Evolutionary conservation across 441 rosid genomes (phyloP), one percentile per base, ranked within the genome.

Genomic region (Arabidopsis lyrata): DNA sequence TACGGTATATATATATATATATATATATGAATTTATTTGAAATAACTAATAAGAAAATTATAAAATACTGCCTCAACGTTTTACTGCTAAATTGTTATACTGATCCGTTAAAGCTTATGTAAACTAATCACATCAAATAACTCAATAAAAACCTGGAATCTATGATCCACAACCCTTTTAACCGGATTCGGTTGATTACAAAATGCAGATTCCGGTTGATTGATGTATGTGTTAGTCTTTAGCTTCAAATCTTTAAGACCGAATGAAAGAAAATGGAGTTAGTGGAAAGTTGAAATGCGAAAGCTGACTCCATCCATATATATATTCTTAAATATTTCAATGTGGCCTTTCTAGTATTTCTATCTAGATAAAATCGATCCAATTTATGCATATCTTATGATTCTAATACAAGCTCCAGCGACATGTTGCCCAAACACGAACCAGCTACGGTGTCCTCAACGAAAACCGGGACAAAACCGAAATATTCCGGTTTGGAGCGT

Each of bases 241-340:
- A 53, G 27, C 35, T 15, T 31, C 39, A 56, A 60, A 60, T 18
- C 35, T 39, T 61, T 27, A 39, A 22, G 41, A 61, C 18, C 50
- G 14, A 22, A 2, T 41, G 65, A 60, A 54, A 56, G 47, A 18
- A 45, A 57, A 44, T 45, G 63, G 55, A 56, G 64, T 68, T 55
- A 63, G 63, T 68, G 54, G 44, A 56, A 56, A 44, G 54, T 56
- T 68, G 39, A 68, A 41, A 41, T 16, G 8, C 6, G 62, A 56
- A 42, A 42, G 73, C 64, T 18, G 61, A 42, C 31, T 56, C 54
- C 12, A 12, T 41, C 31, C 38, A 27, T 68, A n/a, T 35, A 65
- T 22, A 11, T 18, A 16, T 9, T 38, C 48, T 50, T 49, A 10
- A 49, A 20, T 9, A 11, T 52, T 24, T 52, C 15, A 24, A 11